Conservation (phyloP, 345 rosid genomes). For the Schrenkiella parvula region DNA sequence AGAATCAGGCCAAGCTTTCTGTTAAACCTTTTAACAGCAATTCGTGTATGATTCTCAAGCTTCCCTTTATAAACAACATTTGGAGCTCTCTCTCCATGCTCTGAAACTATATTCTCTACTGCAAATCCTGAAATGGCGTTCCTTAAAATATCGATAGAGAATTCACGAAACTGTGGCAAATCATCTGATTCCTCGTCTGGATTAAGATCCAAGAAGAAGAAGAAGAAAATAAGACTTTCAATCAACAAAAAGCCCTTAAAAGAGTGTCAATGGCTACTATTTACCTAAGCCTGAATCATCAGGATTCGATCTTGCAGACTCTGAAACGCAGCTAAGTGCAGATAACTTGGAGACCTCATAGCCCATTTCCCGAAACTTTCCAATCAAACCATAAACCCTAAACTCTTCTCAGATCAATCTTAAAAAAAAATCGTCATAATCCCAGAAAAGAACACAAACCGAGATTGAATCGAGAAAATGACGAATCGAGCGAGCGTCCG, state of each 20-base stretch:
- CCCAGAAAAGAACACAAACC: neutral
- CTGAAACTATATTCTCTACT: slow-evolving; percentile 80
- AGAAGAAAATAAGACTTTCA: neutral
- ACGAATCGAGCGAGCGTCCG: slow-evolving; percentile 8
- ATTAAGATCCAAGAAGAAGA: neutral
- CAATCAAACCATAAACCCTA: slow-evolving; percentile 10
- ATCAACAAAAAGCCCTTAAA: neutral
- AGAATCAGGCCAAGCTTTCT: slow-evolving; percentile 76
- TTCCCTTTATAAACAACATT: slow-evolving; percentile 85
- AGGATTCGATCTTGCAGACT: slow-evolving; percentile 50
- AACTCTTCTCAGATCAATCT: neutral
- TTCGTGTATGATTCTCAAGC: slow-evolving; percentile 58
- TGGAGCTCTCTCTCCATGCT: slow-evolving; percentile 90
- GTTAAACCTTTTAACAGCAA: slow-evolving; percentile 81
- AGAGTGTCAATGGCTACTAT: neutral
- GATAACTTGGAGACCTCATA: slow-evolving; percentile 56
- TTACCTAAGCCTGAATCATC: slow-evolving; percentile 55
- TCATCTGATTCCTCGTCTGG: slow-evolving; percentile 45
- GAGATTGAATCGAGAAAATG: slow-evolving; percentile 16
- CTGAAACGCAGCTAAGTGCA: slow-evolving; percentile 54
- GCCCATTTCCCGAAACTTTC: slow-evolving; percentile 28
- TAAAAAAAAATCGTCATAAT: neutral
- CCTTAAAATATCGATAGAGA: slow-evolving; percentile 61
- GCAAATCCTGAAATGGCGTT: slow-evolving; percentile 84
- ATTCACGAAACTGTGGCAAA: slow-evolving; percentile 63